A percentile compares a stretch with the other conserved stretches of the same genome.
phyloP scores from a whole-genome alignment of 345 rosid genomes.

The Brassica cretica region DNA sequence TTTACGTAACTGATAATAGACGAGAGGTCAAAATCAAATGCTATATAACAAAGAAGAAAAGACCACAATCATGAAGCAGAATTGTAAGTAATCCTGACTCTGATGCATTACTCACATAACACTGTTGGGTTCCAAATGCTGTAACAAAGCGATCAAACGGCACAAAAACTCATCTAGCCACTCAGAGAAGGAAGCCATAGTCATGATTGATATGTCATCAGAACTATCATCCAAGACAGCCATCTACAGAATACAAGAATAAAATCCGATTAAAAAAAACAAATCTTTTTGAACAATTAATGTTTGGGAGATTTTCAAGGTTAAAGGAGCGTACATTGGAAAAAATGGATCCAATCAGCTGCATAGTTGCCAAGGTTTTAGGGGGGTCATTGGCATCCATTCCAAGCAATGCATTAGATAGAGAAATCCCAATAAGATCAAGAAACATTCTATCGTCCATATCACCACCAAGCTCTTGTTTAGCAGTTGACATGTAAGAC shows the following conservation, averaged over 20 bases:
- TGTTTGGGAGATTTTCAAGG: slow-evolving; percentile 25
- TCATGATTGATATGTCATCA: slow-evolving; percentile 65
- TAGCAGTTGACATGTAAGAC: slow-evolving; percentile 58
- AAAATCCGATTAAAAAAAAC: slow-evolving; percentile 7
- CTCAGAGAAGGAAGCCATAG: slow-evolving; percentile 80
- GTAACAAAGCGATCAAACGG: slow-evolving; percentile 84
- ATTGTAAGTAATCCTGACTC: neutral
- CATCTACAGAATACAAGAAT: slow-evolving; percentile 51
- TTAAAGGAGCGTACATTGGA: slow-evolving; percentile 73
- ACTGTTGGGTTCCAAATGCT: slow-evolving; percentile 88
- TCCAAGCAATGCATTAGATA: slow-evolving; percentile 94
- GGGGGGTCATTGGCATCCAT: slow-evolving; percentile 99
- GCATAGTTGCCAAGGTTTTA: slow-evolving; percentile 95
- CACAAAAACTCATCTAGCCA: slow-evolving; percentile 97
- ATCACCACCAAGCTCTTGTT: slow-evolving; percentile 57
- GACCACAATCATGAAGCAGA: slow-evolving; percentile 20
- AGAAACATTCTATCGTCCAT: slow-evolving; percentile 48
- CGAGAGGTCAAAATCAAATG: slow-evolving; percentile 2
- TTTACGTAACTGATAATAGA: neutral
- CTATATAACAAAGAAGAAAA: slow-evolving; percentile 9
- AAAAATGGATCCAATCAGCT: slow-evolving; percentile 93
- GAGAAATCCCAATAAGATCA: slow-evolving; percentile 74
- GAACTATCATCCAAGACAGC: slow-evolving; percentile 73
- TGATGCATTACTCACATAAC: slow-evolving; percentile 66
- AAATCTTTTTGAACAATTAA: slow-evolving; percentile 8